These are phyloP conservation scores for Lyophyllum shimeji DNA, from an alignment of 768 basidiomycete species.

Conservation along the genomic window DNA sequence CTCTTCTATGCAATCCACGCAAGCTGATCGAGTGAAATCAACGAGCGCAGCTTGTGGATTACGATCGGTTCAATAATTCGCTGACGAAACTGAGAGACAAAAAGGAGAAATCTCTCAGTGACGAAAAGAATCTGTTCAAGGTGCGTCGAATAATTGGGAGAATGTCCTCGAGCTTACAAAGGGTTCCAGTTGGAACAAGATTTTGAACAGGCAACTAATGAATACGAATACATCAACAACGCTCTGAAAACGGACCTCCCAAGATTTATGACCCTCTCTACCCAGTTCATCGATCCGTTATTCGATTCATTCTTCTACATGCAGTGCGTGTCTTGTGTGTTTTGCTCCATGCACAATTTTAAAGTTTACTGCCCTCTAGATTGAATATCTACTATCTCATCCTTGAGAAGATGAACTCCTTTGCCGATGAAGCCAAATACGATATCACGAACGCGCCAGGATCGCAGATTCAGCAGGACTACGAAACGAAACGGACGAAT, in stretches of 20 bases:
- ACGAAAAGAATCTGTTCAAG: constrained; percentile 98
- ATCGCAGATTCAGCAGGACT: constrained; percentile 72
- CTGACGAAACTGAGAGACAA: constrained; percentile 95
- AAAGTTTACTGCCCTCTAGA: constrained; percentile 36
- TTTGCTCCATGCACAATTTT: not conserved
- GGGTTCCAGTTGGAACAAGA: constrained; percentile 84
- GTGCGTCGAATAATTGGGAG: constrained; percentile 37
- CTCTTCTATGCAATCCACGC: not conserved
- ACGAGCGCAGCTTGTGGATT: constrained; percentile 72
- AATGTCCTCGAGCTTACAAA: constrained; percentile 14
- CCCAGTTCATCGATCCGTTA: constrained; percentile 93
- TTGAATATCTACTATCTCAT: constrained; percentile 93
- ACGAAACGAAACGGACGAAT: constrained; percentile 82
- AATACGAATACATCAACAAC: constrained; percentile 92
- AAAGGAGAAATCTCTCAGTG: constrained; percentile 94
- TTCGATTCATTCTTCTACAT: constrained; percentile 99
- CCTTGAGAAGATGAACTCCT: constrained; percentile 90
- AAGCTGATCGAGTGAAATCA: not conserved
- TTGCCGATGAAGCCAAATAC: constrained; percentile 77
- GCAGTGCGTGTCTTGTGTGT: constrained; percentile 66
- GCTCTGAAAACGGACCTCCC: constrained; percentile 91
- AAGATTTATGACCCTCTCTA: constrained; percentile 84
- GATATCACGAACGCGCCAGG: constrained; percentile 64
- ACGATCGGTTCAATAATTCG: constrained; percentile 95
- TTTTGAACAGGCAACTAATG: constrained; percentile 87